Percentiles rank a stretch among this genome's conserved stretches.
Evolutionary conservation across 108 stramenopile genomes (phyloP).

Genomic region (Pseudonitzschia multistriata): DNA sequence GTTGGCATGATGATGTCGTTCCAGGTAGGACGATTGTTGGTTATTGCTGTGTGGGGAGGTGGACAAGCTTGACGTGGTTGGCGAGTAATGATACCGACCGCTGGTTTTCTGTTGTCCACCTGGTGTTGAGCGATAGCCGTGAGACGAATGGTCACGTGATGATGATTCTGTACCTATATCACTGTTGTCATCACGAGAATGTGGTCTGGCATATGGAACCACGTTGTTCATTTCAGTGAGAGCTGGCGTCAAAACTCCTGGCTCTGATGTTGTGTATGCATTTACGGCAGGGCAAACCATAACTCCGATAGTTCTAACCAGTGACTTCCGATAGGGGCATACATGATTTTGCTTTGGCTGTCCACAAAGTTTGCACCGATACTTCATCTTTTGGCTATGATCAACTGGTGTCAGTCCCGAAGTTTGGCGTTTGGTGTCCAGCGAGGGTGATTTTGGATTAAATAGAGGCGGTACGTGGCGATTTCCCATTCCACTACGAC

Average conservation of each 20-base stretch:
- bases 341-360: slow-evolving; percentile 82
- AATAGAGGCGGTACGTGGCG: not conserved
- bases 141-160: not conserved
- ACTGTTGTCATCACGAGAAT: not conserved
- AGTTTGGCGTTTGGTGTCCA: not conserved
- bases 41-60: not conserved
- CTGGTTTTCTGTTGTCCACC: not conserved
- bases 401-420: not conserved
- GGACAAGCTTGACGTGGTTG: slow-evolving; percentile 14
- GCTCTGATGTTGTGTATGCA: slow-evolving; percentile 66
- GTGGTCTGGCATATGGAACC: slow-evolving; percentile 46
- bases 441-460: not conserved
- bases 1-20: not conserved
- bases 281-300: slow-evolving; percentile 79
- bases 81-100: not conserved
- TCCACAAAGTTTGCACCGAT: slow-evolving; percentile 81
- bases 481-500: not conserved
- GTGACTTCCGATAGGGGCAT: slow-evolving; percentile 60
- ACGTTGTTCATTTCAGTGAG: slow-evolving; percentile 84
- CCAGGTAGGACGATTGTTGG: not conserved
- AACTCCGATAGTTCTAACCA: slow-evolving; percentile 77
- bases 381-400: slow-evolving; percentile 31
- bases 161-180: not conserved
- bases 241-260: slow-evolving; percentile 65
- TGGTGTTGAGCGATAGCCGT: not conserved